phyloP scores from a whole-genome alignment of 2,329 filamentous ascomycete genomes.

The Parastagonospora nodorum region DNA sequence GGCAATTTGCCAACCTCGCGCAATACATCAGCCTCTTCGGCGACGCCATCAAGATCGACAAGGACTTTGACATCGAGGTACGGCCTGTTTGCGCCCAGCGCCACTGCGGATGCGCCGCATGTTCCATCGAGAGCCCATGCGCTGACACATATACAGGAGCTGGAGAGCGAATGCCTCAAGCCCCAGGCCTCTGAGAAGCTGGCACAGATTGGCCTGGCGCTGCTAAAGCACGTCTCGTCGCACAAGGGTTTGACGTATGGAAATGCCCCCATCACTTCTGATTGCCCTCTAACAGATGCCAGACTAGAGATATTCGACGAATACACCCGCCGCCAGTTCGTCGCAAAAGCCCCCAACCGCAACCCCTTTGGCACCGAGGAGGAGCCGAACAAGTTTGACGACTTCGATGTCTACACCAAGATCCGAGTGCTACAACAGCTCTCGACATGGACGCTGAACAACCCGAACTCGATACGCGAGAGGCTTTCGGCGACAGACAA shows the following conservation, averaged over 20 bases:
- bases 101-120: conserved; percentile 15
- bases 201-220: conserved; percentile 78
- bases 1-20: conserved; percentile 92
- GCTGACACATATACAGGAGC: conserved; percentile 64
- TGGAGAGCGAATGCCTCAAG: conserved; percentile 87
- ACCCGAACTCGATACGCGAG: conserved; percentile 84
- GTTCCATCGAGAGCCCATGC: conserved; percentile 3
- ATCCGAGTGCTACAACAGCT: conserved; percentile 84
- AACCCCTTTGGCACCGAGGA: conserved; percentile 89
- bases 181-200: conserved; percentile 73
- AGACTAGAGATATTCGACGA: conserved; percentile 91
- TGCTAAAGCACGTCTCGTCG: conserved; percentile 92
- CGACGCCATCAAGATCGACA: conserved; percentile 84
- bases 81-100: conserved; percentile 27
- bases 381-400: conserved; percentile 71
- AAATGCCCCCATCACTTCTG: background rate
- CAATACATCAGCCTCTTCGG: conserved; percentile 96
- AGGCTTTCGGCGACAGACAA: conserved; percentile 81
- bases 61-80: conserved; percentile 90
- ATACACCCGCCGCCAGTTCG: conserved; percentile 86
- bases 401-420: conserved; percentile 84
- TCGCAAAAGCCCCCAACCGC: conserved; percentile 74
- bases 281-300: conserved; percentile 20
- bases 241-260: conserved; percentile 89
- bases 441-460: conserved; percentile 85